These are phyloP conservation scores for Cephalotrichum gorgonifer DNA, from an alignment of 2,329 filamentous ascomycete genomes.

Conservation along the genomic window DNA sequence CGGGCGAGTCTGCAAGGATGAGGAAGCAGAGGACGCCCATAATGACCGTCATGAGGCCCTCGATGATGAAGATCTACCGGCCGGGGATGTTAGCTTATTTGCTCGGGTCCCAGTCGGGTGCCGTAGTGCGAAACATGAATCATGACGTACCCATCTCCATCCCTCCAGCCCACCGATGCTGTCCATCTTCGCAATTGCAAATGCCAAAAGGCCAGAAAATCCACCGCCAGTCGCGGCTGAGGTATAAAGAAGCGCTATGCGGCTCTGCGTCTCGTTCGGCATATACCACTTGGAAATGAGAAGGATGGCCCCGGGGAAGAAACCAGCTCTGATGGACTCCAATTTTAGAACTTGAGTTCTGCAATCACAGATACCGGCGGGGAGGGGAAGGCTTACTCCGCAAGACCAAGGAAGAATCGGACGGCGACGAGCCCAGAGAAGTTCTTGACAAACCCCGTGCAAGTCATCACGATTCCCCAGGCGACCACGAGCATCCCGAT, in stretches of 20 bases:
- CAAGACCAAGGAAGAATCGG: conserved; percentile 75
- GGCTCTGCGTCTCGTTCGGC: conserved; percentile 76
- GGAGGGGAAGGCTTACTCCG: conserved; percentile 66
- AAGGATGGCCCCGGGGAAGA: conserved; percentile 43
- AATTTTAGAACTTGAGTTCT: background rate
- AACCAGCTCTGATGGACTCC: conserved; percentile 1
- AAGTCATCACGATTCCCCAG: conserved; percentile 65
- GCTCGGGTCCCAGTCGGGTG: too few species aligned
- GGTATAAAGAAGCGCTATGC: conserved; percentile 90
- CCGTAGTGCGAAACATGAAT: conserved; percentile 45
- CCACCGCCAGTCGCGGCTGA: conserved; percentile 70
- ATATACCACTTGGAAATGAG: conserved; percentile 85
- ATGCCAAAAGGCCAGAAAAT: conserved; percentile 78
- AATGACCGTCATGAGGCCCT: conserved; percentile 30
- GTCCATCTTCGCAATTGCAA: conserved; percentile 84
- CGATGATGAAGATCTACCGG: conserved; percentile 59
- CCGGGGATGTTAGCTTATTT: too few species aligned
- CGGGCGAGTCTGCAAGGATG: conserved; percentile 50
- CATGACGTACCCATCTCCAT: conserved; percentile 59
- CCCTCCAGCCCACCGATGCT: conserved; percentile 55
- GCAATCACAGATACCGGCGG: conserved; percentile 26
- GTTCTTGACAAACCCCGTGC: conserved; percentile 68
- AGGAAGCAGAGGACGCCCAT: conserved; percentile 33
- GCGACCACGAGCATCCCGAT: conserved; percentile 19
- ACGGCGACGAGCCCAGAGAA: conserved; percentile 70